Evolutionary conservation across 345 rosid genomes (phyloP).

Genomic region (Ailanthus altissimus): DNA sequence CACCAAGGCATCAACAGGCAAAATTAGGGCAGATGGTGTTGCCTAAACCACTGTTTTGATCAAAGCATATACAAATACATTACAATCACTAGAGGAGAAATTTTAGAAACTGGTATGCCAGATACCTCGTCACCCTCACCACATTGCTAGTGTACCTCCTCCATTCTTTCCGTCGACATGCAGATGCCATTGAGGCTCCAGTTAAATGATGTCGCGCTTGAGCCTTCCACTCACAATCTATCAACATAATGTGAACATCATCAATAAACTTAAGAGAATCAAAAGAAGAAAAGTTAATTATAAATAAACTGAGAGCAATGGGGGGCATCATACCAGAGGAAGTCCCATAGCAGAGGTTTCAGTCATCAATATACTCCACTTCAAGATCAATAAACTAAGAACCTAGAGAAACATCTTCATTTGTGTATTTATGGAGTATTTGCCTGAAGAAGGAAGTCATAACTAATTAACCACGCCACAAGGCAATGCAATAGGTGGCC

Average conservation of each 20-base stretch:
- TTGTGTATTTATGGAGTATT: constrained; percentile 85
- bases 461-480: constrained; percentile 11
- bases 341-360: constrained; percentile 93
- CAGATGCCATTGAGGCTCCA: constrained; percentile 83
- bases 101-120: constrained; percentile 86
- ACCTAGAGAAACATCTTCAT: constrained; percentile 94
- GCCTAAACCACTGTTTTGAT: constrained; percentile 18
- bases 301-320: neutral
- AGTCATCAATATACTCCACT: constrained; percentile 85
- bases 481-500: constrained; percentile 49
- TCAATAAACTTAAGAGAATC: neutral
- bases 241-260: neutral
- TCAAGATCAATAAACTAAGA: constrained; percentile 99
- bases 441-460: constrained; percentile 42
- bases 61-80: constrained; percentile 25
- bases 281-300: neutral
- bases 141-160: constrained; percentile 68
- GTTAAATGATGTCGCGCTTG: constrained; percentile 84
- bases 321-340: constrained; percentile 60
- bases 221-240: constrained; percentile 83
- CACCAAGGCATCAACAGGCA: constrained; percentile 42
- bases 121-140: constrained; percentile 72
- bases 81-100: constrained; percentile 16
- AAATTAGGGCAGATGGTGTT: constrained; percentile 45
- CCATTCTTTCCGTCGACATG: constrained; percentile 68